phyloP scores from a whole-genome alignment of 2,329 filamentous ascomycete species.

The Septoria petroselini region DNA sequence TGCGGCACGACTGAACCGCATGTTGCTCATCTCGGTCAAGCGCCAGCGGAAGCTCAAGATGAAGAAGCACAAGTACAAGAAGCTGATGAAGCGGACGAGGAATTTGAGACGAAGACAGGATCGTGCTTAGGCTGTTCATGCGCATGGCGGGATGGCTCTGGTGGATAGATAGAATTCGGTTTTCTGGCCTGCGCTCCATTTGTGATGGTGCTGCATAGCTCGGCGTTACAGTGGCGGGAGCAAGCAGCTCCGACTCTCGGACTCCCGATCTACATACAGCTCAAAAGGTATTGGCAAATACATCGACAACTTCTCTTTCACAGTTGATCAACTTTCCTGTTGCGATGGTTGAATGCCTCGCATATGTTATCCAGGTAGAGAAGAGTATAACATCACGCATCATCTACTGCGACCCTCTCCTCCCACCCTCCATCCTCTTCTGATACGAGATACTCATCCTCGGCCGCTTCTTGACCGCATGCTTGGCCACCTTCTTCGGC shows the following conservation, averaged over 20 bases:
- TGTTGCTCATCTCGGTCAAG: conserved; percentile 86
- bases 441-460: conserved; percentile 58
- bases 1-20: conserved; percentile 41
- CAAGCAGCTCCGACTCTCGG: too few relatives aligned
- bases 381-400: too few relatives aligned
- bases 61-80: conserved; percentile 99
- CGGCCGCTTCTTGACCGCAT: conserved; percentile 56
- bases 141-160: background rate
- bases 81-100: conserved; percentile 89
- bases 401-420: conserved; percentile 34
- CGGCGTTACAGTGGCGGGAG: background rate
- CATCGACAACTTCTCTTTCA: too few relatives aligned
- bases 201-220: conserved; percentile 2
- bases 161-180: background rate
- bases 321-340: too few relatives aligned
- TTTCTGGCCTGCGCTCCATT: background rate
- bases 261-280: too few relatives aligned
- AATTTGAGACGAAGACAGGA: conserved; percentile 81
- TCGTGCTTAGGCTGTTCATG: conserved; percentile 24
- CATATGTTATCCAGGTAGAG: too few relatives aligned
- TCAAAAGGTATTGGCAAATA: too few relatives aligned
- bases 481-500: conserved; percentile 52
- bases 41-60: conserved; percentile 93
- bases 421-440: conserved; percentile 43
- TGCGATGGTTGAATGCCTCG: too few relatives aligned